phyloP scores from a whole-genome alignment of 129 eudicot genomes.

The Logfia minima region DNA sequence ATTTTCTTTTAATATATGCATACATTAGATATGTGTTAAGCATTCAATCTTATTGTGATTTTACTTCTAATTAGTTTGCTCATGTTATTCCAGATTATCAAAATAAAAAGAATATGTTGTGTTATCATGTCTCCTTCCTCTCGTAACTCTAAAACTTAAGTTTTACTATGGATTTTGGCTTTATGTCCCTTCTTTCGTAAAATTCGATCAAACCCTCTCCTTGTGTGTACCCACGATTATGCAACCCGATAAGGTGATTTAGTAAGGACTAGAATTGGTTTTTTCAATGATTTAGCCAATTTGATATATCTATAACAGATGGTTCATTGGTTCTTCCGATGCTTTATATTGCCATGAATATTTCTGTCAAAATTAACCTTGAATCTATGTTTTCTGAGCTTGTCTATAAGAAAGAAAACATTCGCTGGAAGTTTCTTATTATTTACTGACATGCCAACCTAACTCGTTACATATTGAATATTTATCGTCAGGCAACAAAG shows the following conservation, averaged over 20 bases:
- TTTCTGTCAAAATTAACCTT: neutral
- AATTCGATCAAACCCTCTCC: neutral
- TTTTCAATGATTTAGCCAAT: neutral
- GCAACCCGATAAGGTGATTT: neutral
- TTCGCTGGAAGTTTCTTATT: neutral
- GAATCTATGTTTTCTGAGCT: neutral
- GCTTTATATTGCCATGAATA: neutral
- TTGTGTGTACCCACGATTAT: neutral
- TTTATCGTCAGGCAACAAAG: slow-evolving; percentile 61
- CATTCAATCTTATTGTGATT: no score
- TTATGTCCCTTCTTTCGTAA: neutral
- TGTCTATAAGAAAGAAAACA: neutral
- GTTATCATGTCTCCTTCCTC: neutral
- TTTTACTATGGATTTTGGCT: neutral
- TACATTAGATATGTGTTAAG: no score
- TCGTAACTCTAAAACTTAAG: neutral
- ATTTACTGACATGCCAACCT: neutral
- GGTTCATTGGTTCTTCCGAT: neutral
- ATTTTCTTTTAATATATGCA: no score
- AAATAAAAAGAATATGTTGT: neutral
- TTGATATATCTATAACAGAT: neutral
- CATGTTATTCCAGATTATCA: no score
- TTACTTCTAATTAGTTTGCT: no score
- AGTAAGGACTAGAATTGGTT: neutral
- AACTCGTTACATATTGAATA: neutral